phyloP scores from a whole-genome alignment of 768 basidiomycete genomes.

The Leccinum disarticulatum region DNA sequence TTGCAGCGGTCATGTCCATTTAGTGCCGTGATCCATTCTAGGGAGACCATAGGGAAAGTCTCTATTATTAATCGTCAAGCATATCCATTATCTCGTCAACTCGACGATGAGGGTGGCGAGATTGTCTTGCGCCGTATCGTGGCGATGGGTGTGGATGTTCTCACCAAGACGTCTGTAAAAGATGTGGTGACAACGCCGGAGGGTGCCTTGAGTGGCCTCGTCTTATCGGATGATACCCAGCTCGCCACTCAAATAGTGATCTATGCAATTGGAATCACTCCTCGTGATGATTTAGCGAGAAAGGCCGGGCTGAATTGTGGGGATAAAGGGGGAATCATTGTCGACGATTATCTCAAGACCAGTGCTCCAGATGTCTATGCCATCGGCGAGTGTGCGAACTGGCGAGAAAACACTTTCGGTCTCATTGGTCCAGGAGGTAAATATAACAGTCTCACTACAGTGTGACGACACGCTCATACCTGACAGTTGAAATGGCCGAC shows the following conservation, averaged over 20 bases:
- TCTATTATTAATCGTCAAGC: constrained; percentile 52
- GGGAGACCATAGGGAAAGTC: constrained; percentile 43
- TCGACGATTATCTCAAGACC: constrained; percentile 57
- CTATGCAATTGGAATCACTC: constrained; percentile 68
- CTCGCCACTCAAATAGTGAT: constrained; percentile 56
- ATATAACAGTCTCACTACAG: neutral
- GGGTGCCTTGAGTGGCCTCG: constrained; percentile 46
- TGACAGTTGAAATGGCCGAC: constrained; percentile 70
- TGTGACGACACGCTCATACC: neutral
- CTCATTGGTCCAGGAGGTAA: constrained; percentile 69
- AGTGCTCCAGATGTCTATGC: constrained; percentile 62
- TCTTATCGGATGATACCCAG: constrained; percentile 46
- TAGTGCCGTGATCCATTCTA: neutral
- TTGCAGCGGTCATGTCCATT: neutral
- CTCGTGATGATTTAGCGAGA: constrained; percentile 66
- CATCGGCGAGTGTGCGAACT: constrained; percentile 75
- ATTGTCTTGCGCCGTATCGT: constrained; percentile 61
- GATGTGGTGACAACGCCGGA: constrained; percentile 39
- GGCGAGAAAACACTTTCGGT: constrained; percentile 68
- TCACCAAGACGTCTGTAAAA: constrained; percentile 41
- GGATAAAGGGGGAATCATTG: constrained; percentile 53
- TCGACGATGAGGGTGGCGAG: constrained; percentile 57
- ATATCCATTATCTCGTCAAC: constrained; percentile 58
- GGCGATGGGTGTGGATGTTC: constrained; percentile 56
- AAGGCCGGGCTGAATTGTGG: constrained; percentile 50